Evolutionary conservation across 768 basidiomycete species (phyloP), one percentile per base, ranked within the genome.

Genomic region (Cystobasidium onofrii): DNA sequence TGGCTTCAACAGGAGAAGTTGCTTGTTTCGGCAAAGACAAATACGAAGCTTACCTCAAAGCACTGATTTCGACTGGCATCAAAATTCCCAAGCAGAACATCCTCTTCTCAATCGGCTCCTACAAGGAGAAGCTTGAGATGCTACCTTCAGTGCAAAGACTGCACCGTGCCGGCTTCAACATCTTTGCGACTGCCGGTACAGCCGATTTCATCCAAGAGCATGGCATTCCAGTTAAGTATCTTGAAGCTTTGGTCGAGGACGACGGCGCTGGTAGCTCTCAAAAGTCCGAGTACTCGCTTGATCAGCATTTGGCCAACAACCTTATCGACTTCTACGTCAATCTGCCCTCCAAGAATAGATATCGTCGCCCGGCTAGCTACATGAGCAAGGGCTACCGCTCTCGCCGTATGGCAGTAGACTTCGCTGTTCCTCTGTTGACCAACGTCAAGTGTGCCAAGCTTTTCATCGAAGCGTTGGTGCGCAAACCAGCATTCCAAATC

Each of bases 241-340:
- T 79, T 62, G 78, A 79, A 74, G 75, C 74, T 66, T 74, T 97
- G 39, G 87, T 86, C 1, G 80, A 81, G 36, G 81, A 81, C 15
- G 91, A 90, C 70, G 81, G 81, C 27, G 78, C 74, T 29, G 83
- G 84, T 44, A 88, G 88, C 81, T 82, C 88, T 76, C 91, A 94
- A 81, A 99, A 99, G 81, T 91, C 92, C 1, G 96, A 98, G 81
- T 99, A 97, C 81, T 98, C 96, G 0, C 84, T 99, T 73, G 93
- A 91, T 2, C 92, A 96, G 81, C 96, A 99, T 83, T 84, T 99
- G 75, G 91, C 91, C 39, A 79, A 79, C 76, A 75, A 76, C 81
- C 84, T 96, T 78, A 99, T 99, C 80, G 96, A 99, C 83, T 90
- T 98, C 88, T 99, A 97, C 82, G 95, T 99, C 87, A 99, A 99